Evolutionary conservation across 371 early-diverging fungal genomes (phyloP), one percentile per base, ranked within the genome.

Genomic region (Basidiobolus meristosporus): DNA sequence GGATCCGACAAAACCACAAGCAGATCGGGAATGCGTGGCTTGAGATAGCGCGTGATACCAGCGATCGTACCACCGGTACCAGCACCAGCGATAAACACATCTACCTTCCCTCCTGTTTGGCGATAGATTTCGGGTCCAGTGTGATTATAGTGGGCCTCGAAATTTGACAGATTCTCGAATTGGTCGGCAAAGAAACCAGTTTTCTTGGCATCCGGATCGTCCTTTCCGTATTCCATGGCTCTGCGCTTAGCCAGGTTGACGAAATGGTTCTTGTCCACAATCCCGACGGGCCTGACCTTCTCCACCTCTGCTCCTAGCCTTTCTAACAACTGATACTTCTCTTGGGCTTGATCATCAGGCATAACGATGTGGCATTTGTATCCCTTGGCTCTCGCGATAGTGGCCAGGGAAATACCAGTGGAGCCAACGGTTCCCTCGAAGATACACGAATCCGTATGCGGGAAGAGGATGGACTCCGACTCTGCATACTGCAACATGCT

Each of bases 361-460:
- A 95, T 87, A 12, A 90, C 86, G 40, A 95, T 92, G 63, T 83
- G 82, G 46, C 86, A 84, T 18, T 67, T 63, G 51, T 91, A 90
- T 2, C 96, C 93, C 36, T 68, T 72, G 0, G 90, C 85, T 9
- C 72, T 68, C 12, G 81, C 77, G 18, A 90, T 71, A 66, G 76
- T 73, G 6, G 85, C 82, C 28, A 87, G 61, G 0, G 83, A 80
- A 14, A 87, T 83, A 9, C 91, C 84, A 1, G 84, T 80, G 3
- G 84, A 77, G 15, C 87, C 79, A 9, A 90, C 88, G 0, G 95
- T 97, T 14, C 97, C 97, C 46, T 96, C 95, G 53, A 86, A 89
- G 12, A 96, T 60, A 0, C 79, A 77, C n/a, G 69, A 70, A 15
- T 72, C 77, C 6, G 56, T 61, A 36, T 80, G 72, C 16, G 76